Base-by-base conservation (phyloP, 768 basidiomycete species). In the Pleurotus eryngii region DNA sequence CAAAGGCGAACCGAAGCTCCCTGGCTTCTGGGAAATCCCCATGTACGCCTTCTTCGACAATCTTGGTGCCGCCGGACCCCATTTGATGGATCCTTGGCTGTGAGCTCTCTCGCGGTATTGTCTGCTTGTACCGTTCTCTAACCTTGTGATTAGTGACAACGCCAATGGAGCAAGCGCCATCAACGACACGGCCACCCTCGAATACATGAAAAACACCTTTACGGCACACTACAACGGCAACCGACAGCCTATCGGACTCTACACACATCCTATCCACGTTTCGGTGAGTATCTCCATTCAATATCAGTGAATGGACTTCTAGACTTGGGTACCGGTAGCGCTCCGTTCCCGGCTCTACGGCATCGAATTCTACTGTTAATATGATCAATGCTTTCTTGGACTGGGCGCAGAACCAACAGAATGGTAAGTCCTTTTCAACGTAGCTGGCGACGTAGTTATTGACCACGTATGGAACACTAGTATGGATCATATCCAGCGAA, bases 41-140 rank as follows among this genome's bases (percentile, higher is more conserved):
- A 90, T 92, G 89, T 90, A 90, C 67, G 85, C 85, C 0, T 80
- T 83, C 69, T 90, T 91, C 60, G 89, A 89, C 66, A 58, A 78
- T 8, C 68, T 72, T 9, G 86, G 86, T 4, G 73, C 69, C 7
- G 70, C 60, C 5, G 87, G 87, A 0, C 69, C 75, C 14, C 89
- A 91, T 73, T 72, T 91, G 62, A 91, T 91, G 90, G 90, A 92
- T 65, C 89, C 89, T 47, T 91, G 88, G 87, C 74, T 91, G 82
- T 86, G 57, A 76, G 84, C 75, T 14, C 40, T 47, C 12, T 14
- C 12, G 0, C 30, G 30, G 11, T 35, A 35, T 35, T 26, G 15
- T 46, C 26, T 53, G 1, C 37, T 2, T 50, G 57, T 30, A n/a
- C n/a, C 24, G 9, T 14, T 24, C 48, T 58, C 53, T 39, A 40